Percentiles rank a stretch among this genome's conserved stretches.
These are phyloP conservation scores for Xylariales sp. DNA, from an alignment of 2,329 filamentous ascomycete genomes.

Conservation along the genomic window DNA sequence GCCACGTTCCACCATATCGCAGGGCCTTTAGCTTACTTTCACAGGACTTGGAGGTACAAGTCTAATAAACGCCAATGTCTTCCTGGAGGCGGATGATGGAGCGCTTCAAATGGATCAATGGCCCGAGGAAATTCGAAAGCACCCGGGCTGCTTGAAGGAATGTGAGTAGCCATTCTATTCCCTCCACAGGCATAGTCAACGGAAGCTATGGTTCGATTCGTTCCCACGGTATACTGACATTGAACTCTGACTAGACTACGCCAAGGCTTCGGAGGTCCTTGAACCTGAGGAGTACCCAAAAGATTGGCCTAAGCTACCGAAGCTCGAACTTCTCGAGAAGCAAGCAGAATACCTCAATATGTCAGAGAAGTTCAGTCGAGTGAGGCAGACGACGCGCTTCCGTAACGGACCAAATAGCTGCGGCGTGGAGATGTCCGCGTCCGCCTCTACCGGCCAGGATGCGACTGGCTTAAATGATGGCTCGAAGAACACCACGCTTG, in stretches of 20 bases:
- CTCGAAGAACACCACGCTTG: conserved; percentile 73
- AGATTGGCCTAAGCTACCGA: conserved; percentile 68
- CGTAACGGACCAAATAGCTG: conserved; percentile 68
- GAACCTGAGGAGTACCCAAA: conserved; percentile 69
- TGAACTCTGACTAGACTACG: conserved; percentile 60
- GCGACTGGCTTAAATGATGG: conserved; percentile 74
- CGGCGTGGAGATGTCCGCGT: conserved; percentile 73
- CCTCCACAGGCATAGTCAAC: not conserved
- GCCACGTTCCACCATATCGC: not conserved
- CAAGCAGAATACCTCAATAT: conserved; percentile 66
- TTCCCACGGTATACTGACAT: conserved; percentile 19
- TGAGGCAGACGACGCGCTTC: conserved; percentile 73
- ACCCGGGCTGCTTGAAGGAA: conserved; percentile 56
- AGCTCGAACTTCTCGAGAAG: conserved; percentile 66
- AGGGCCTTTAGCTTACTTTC: conserved; percentile 22
- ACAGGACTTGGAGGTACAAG: conserved; percentile 72
- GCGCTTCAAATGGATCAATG: conserved; percentile 66
- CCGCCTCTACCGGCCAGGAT: conserved; percentile 71
- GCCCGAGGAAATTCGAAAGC: conserved; percentile 66
- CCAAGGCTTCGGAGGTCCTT: conserved; percentile 65
- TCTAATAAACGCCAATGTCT: conserved; percentile 75
- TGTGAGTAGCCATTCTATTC: conserved; percentile 56
- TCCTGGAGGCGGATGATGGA: conserved; percentile 67
- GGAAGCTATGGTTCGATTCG: not conserved
- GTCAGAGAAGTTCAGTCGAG: conserved; percentile 64